phyloP scores from a whole-genome alignment of 164 flowering plant species.

The Magnolia changhungtana region DNA sequence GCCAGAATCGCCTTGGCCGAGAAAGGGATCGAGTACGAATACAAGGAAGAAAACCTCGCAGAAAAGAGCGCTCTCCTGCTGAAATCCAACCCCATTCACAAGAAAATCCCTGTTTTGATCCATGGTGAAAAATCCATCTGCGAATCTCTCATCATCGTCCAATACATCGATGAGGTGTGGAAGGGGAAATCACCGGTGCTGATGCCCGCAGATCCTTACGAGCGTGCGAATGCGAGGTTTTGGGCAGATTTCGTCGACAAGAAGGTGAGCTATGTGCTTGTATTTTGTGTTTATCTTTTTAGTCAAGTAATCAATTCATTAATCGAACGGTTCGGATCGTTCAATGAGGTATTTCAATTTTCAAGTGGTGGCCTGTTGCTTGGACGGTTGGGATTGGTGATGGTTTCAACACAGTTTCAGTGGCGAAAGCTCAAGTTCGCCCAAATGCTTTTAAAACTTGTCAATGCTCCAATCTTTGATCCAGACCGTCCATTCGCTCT shows the following conservation, averaged over 20 bases:
- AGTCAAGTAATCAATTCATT: too few relatives aligned
- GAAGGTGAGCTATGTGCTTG: too few relatives aligned
- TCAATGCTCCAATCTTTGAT: too few relatives aligned
- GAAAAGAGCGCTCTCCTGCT: slow-evolving; percentile 4
- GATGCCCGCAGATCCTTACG: slow-evolving; percentile 8
- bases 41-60: not conserved
- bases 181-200: slow-evolving; percentile 7
- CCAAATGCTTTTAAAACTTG: too few relatives aligned
- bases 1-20: slow-evolving; percentile 2
- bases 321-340: too few relatives aligned
- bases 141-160: slow-evolving; percentile 10
- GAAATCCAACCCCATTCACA: slow-evolving; percentile 6
- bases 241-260: slow-evolving; percentile 6
- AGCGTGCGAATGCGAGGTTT: slow-evolving; percentile 12
- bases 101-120: not conserved
- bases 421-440: too few relatives aligned
- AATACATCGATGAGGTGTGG: slow-evolving; percentile 15
- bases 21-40: slow-evolving; percentile 8
- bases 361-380: too few relatives aligned
- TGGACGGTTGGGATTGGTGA: too few relatives aligned
- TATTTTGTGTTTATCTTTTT: too few relatives aligned
- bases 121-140: not conserved
- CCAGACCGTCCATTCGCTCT: too few relatives aligned
- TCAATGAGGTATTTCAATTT: too few relatives aligned
- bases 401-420: too few relatives aligned